Percentiles rank a stretch among this genome's conserved stretches.
Conservation (phyloP, 2,329 filamentous ascomycete genomes). For the Pestalotiopsis sp. region DNA sequence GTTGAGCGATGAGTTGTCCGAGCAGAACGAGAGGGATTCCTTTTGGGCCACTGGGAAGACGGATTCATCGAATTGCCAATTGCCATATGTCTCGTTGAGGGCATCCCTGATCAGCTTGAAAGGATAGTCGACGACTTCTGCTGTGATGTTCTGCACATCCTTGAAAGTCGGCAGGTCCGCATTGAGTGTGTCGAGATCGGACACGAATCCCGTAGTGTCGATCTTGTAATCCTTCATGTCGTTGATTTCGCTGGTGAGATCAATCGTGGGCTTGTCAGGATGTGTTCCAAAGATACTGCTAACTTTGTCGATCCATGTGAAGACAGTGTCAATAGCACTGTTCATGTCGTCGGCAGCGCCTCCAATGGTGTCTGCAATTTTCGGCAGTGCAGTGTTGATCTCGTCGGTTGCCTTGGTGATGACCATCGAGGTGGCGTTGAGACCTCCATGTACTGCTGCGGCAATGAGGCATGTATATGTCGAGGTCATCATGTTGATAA, state of each 20-base stretch:
- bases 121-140: constrained; percentile 72
- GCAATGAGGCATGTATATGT: constrained; percentile 91
- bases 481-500: constrained; percentile 87
- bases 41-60: constrained; percentile 84
- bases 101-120: constrained; percentile 79
- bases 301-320: constrained; percentile 58
- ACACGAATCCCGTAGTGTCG: constrained; percentile 65
- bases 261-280: constrained; percentile 35
- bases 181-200: constrained; percentile 73
- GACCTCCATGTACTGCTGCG: constrained; percentile 76
- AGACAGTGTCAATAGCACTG: constrained; percentile 51
- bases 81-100: constrained; percentile 71
- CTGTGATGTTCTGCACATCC: constrained; percentile 80
- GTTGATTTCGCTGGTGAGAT: constrained; percentile 67
- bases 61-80: constrained; percentile 76
- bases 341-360: constrained; percentile 58
- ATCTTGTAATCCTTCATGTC: constrained; percentile 73
- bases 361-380: constrained; percentile 44
- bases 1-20: constrained; percentile 78
- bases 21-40: constrained; percentile 84
- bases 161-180: constrained; percentile 79
- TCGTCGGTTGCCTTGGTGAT: constrained; percentile 45
- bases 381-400: constrained; percentile 53
- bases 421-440: constrained; percentile 64
- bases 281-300: constrained; percentile 54